phyloP scores from a whole-genome alignment of 2,329 filamentous ascomycete genomes.

The Periconia macrospinosa region DNA sequence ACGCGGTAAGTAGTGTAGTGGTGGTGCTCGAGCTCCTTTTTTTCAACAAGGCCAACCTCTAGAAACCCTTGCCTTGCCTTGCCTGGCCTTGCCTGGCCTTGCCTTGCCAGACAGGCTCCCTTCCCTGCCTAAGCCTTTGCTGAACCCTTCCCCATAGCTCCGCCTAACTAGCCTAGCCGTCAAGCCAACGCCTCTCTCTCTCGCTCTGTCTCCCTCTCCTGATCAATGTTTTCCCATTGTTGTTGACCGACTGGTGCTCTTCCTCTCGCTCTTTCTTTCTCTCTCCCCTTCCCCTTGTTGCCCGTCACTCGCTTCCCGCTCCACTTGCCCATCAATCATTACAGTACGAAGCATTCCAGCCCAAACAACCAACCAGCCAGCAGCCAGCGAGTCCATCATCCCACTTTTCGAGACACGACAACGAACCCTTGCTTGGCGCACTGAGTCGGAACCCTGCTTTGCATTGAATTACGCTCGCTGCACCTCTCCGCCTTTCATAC shows the following conservation, averaged over 20 bases:
- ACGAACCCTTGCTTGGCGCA: background rate
- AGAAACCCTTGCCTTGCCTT: too few relatives aligned
- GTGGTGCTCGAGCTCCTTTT: too few relatives aligned
- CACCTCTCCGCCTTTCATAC: background rate
- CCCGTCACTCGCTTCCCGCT: background rate
- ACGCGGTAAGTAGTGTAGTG: too few relatives aligned
- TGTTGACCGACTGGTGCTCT: background rate
- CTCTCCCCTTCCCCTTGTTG: background rate
- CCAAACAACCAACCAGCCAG: background rate
- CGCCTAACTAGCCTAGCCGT: too few relatives aligned
- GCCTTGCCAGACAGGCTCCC: too few relatives aligned
- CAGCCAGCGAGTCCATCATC: too few relatives aligned
- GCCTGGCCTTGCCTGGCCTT: too few relatives aligned
- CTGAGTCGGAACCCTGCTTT: background rate
- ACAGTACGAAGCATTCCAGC: background rate
- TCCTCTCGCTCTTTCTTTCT: background rate
- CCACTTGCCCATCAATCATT: background rate
- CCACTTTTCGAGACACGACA: background rate
- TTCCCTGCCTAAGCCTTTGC: too few relatives aligned
- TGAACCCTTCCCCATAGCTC: too few relatives aligned
- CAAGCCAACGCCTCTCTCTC: background rate
- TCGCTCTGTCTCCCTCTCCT: background rate
- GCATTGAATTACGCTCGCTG: background rate
- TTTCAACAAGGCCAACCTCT: too few relatives aligned
- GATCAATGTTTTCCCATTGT: background rate